These are phyloP conservation scores for Ilyonectria mors-panacis DNA, from an alignment of 2,329 filamentous ascomycete genomes.

Conservation along the genomic window DNA sequence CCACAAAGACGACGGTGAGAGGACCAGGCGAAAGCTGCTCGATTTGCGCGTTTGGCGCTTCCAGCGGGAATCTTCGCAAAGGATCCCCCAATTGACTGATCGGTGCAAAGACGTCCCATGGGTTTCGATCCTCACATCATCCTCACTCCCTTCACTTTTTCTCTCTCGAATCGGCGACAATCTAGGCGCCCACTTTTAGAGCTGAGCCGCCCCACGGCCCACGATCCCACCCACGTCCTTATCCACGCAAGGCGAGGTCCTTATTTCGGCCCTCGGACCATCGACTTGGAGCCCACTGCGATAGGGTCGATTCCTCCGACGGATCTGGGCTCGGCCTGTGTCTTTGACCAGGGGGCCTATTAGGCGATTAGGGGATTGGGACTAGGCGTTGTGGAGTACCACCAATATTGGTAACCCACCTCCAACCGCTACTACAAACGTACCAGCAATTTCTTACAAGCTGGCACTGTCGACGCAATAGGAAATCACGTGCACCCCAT, in stretches of 20 bases:
- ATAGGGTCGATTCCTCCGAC: conserved; percentile 35
- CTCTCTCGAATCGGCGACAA: not conserved
- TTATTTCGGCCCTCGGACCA: conserved; percentile 41
- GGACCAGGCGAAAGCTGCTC: conserved; percentile 12
- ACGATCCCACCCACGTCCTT: conserved; percentile 36
- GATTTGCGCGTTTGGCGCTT: conserved; percentile 17
- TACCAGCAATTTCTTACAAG: not conserved
- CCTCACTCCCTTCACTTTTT: not conserved
- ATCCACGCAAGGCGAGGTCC: conserved; percentile 39
- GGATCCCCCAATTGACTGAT: conserved; percentile 3
- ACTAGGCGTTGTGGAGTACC: conserved; percentile 20
- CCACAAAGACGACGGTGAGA: conserved; percentile 25
- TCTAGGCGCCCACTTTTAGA: not conserved
- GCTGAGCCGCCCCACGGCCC: conserved; percentile 15
- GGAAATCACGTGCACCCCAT: conserved; percentile 29
- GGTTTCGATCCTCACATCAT: not conserved
- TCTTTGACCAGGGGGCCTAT: conserved; percentile 25
- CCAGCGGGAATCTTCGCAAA: conserved; percentile 19
- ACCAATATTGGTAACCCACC: conserved; percentile 23
- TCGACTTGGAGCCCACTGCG: conserved; percentile 36
- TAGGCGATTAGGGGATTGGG: conserved; percentile 16
- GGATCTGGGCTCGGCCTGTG: conserved; percentile 26
- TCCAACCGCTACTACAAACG: conserved; percentile 11
- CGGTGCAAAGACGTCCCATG: not conserved
- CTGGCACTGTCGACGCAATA: conserved; percentile 20